Evolutionary conservation across 202 grass and related monocot species (phyloP).

Genomic region (Brachypodium distachyon): DNA sequence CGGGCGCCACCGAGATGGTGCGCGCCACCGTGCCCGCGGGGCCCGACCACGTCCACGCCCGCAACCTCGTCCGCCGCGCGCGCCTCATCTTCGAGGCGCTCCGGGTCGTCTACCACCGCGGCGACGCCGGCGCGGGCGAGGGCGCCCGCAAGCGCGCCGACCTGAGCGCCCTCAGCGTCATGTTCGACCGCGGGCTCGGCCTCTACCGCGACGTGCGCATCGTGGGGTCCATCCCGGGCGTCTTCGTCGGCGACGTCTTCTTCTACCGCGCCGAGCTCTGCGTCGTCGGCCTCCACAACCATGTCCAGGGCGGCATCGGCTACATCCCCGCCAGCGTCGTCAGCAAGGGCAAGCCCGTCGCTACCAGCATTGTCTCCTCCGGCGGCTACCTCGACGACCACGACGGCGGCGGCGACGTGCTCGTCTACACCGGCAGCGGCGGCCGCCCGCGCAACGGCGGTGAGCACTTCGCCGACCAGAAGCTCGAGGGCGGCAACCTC

Average conservation of each 20-base stretch:
- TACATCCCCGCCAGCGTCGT: constrained; percentile 39
- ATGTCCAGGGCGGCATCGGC: constrained; percentile 46
- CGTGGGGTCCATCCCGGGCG: constrained; percentile 62
- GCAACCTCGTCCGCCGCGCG: constrained; percentile 34
- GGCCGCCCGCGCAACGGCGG: constrained; percentile 40
- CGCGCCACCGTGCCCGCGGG: constrained; percentile 24
- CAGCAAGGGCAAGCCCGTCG: constrained; percentile 46
- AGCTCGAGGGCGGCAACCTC: constrained; percentile 55
- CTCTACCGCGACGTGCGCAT: constrained; percentile 56
- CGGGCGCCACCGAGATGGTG: constrained; percentile 29
- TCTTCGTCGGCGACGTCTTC: constrained; percentile 69
- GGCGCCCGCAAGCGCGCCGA: constrained; percentile 32
- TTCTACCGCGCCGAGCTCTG: constrained; percentile 78
- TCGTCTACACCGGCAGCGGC: constrained; percentile 67
- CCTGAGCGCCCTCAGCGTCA: constrained; percentile 41
- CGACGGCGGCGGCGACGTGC: constrained; percentile 55
- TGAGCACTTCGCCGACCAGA: constrained; percentile 41
- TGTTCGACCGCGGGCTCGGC: constrained; percentile 40
- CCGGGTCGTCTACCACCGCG: constrained; percentile 19
- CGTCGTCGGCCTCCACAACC: constrained; percentile 62
- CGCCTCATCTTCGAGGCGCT: constrained; percentile 81
- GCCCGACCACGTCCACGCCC: constrained; percentile 28
- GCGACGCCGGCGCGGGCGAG: too few relatives aligned
- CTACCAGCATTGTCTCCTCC: constrained; percentile 69
- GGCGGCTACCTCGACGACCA: constrained; percentile 63